Evolutionary conservation across 1,284 basidiomycete species (phyloP).

Genomic region (Tilletia indica): DNA sequence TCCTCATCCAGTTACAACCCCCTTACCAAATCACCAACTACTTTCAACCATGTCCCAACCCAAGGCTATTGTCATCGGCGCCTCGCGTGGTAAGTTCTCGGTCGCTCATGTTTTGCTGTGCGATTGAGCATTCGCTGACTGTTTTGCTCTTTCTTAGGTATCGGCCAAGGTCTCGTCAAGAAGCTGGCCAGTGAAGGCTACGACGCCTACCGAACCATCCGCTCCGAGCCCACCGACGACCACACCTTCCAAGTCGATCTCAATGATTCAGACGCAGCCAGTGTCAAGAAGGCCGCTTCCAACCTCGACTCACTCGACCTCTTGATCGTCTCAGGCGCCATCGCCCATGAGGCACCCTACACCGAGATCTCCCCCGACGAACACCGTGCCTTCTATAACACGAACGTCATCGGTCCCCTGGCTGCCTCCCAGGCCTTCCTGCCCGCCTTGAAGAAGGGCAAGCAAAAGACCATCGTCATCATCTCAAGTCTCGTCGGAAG

Average conservation of each 20-base stretch:
- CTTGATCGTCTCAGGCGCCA: slow-evolving; percentile 21
- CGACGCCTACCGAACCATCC: slow-evolving; percentile 15
- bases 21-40: background rate
- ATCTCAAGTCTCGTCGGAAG: background rate
- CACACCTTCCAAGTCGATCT: slow-evolving; percentile 18
- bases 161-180: slow-evolving; percentile 17
- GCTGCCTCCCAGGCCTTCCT: slow-evolving; percentile 21
- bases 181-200: slow-evolving; percentile 2
- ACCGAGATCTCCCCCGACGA: slow-evolving; percentile 11
- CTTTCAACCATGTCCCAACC: too few species aligned
- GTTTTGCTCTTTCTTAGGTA: slow-evolving; percentile 3
- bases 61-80: too few species aligned
- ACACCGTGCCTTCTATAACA: background rate
- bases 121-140: too few species aligned
- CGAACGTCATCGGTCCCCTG: slow-evolving; percentile 24
- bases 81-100: too few species aligned
- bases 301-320: slow-evolving; percentile 18
- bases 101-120: too few species aligned
- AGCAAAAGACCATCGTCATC: slow-evolving; percentile 21
- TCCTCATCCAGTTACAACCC: background rate
- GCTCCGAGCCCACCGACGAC: slow-evolving; percentile 12
- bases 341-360: background rate
- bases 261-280: slow-evolving; percentile 15
- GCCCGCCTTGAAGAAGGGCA: slow-evolving; percentile 18
- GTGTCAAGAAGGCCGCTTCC: slow-evolving; percentile 16